These are phyloP conservation scores for Eimeria maxima DNA, from an alignment of 169 alveolate species.

Conservation along the genomic window DNA sequence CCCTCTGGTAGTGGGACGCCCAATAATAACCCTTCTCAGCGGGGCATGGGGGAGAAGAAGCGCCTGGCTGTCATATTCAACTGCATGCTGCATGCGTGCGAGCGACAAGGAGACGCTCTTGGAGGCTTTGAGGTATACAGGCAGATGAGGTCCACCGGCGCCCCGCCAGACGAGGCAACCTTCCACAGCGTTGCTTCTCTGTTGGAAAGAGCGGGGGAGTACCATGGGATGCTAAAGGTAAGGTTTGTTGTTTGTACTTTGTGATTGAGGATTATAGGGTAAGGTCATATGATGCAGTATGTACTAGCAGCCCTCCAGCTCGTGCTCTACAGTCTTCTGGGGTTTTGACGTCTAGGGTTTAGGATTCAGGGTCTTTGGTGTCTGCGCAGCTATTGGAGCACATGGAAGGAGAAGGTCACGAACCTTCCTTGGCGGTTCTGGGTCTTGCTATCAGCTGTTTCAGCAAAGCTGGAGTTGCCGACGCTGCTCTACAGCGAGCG, in stretches of 20 bases:
- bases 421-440: conserved; percentile 72
- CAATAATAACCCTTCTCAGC: background rate
- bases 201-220: conserved; percentile 65
- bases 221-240: conserved; percentile 69
- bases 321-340: background rate
- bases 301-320: background rate
- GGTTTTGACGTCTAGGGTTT: background rate
- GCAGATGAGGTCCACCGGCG: conserved; percentile 53
- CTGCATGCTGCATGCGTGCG: conserved; percentile 78
- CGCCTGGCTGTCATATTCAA: conserved; percentile 63
- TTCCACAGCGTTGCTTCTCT: conserved; percentile 76
- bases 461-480: conserved; percentile 75
- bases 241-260: background rate
- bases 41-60: conserved; percentile 67
- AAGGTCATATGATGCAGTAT: background rate
- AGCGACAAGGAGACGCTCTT: conserved; percentile 66
- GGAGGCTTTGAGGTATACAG: conserved; percentile 73
- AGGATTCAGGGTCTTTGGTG: background rate
- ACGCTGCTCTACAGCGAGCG: conserved; percentile 66
- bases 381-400: conserved; percentile 76
- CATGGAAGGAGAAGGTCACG: conserved; percentile 73
- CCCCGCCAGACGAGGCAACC: conserved; percentile 63
- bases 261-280: background rate
- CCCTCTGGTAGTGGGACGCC: background rate
- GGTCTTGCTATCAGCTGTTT: conserved; percentile 60